Conservation (phyloP, 1,284 basidiomycete genomes). For the Cryptococcus deneoformans region DNA sequence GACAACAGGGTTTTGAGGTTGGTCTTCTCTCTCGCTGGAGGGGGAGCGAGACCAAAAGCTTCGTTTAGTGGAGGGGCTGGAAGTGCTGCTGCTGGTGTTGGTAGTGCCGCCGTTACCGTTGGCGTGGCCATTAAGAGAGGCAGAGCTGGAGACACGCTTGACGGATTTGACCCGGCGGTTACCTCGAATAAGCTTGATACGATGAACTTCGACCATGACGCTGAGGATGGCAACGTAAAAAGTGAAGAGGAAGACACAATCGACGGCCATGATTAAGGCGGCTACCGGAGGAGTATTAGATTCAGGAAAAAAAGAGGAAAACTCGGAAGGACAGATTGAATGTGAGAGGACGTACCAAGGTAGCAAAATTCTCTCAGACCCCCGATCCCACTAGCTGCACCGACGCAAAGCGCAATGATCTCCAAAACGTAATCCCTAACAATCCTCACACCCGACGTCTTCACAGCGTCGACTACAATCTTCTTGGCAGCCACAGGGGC, state of each 20-base stretch:
- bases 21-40: constrained; percentile 9
- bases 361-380: constrained; percentile 95
- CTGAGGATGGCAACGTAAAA: constrained; percentile 86
- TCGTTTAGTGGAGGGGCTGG: not conserved
- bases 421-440: constrained; percentile 92
- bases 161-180: constrained; percentile 25
- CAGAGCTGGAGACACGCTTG: constrained; percentile 19
- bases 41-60: constrained; percentile 1
- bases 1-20: constrained; percentile 72
- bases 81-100: constrained; percentile 9
- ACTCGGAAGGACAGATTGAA: no score
- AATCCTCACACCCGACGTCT: constrained; percentile 73
- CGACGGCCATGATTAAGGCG: constrained; percentile 76
- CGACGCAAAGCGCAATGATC: constrained; percentile 81
- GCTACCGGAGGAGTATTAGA: constrained; percentile 18
- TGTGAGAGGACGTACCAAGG: constrained; percentile 56
- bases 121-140: constrained; percentile 11
- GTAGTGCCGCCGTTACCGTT: not conserved
- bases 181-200: constrained; percentile 59
- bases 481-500: constrained; percentile 67
- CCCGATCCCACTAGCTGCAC: constrained; percentile 81
- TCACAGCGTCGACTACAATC: constrained; percentile 80
- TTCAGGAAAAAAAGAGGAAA: not conserved
- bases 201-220: constrained; percentile 84
- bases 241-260: constrained; percentile 85